These are phyloP conservation scores for Tylopilus sp. DNA, from an alignment of 1,284 basidiomycete genomes.

Conservation along the genomic window DNA sequence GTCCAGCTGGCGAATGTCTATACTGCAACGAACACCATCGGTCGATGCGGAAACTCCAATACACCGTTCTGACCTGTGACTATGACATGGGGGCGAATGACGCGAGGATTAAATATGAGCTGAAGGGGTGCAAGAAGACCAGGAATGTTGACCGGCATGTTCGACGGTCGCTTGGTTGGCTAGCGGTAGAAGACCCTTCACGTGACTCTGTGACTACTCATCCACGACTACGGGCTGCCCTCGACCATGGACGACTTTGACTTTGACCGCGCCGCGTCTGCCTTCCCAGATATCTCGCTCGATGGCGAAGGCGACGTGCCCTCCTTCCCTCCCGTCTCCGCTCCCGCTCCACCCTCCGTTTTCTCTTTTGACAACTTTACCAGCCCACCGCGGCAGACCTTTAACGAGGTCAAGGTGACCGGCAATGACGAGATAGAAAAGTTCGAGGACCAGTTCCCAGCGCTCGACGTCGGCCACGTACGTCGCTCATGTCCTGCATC, in stretches of 20 bases:
- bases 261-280: constrained; percentile 72
- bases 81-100: constrained; percentile 68
- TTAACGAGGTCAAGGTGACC: constrained; percentile 70
- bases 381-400: constrained; percentile 39
- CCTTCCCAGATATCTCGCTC: constrained; percentile 82
- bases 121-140: constrained; percentile 75
- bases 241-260: constrained; percentile 49
- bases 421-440: constrained; percentile 85
- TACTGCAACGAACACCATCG: constrained; percentile 35
- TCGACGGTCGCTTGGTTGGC: too few species aligned
- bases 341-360: constrained; percentile 30
- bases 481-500: constrained; percentile 23
- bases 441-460: constrained; percentile 91
- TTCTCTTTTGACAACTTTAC: constrained; percentile 70
- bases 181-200: background rate
- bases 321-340: constrained; percentile 35
- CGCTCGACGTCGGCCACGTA: constrained; percentile 64
- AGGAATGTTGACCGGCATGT: constrained; percentile 75
- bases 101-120: constrained; percentile 65
- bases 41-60: background rate
- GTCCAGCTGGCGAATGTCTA: constrained; percentile 86
- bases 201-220: background rate
- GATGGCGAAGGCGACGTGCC: constrained; percentile 59
- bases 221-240: too few species aligned
- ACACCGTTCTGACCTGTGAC: constrained; percentile 59